Evolutionary conservation across 1,139 yeast genomes (phyloP).

Genomic region (Yamadazyma atmosphaerica): DNA sequence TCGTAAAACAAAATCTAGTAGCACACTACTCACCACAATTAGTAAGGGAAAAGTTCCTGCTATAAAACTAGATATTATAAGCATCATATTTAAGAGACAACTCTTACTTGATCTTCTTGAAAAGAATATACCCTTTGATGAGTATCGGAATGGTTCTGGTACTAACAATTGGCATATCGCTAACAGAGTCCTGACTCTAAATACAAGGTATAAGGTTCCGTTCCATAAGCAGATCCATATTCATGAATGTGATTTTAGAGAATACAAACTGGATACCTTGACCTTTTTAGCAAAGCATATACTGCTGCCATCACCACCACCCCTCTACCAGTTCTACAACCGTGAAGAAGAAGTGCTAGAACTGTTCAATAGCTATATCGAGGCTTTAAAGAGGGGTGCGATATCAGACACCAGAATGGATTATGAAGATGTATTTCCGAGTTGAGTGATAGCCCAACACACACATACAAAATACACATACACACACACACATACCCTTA

Average conservation of each 20-base stretch:
- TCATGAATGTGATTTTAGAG: slow-evolving; percentile 16
- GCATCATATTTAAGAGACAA: slow-evolving; percentile 13
- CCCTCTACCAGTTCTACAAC: slow-evolving; percentile 11
- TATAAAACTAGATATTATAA: not conserved
- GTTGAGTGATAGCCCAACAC: not conserved
- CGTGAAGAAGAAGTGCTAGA: slow-evolving; percentile 2
- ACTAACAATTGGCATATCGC: not conserved
- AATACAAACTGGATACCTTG: slow-evolving; percentile 13
- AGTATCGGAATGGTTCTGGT: slow-evolving; percentile 8
- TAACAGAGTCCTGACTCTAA: not conserved
- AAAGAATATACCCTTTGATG: slow-evolving; percentile 9
- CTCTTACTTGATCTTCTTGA: slow-evolving; percentile 9
- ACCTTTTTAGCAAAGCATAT: slow-evolving; percentile 3
- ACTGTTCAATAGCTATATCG: slow-evolving; percentile 4
- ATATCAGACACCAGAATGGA: slow-evolving; percentile 5
- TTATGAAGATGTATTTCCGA: slow-evolving; percentile 4
- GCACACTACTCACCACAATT: not conserved
- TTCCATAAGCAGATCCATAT: slow-evolving; percentile 6
- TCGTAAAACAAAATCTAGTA: not conserved
- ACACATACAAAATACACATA: no score
- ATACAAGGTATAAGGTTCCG: slow-evolving; percentile 9
- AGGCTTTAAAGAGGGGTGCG: not conserved
- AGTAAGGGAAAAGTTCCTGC: not conserved
- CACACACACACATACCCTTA: no score
- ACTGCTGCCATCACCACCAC: slow-evolving; percentile 5